Evolutionary conservation across 768 basidiomycete genomes (phyloP), one percentile per base, ranked within the genome.

Genomic region (Pulveroboletus frians): DNA sequence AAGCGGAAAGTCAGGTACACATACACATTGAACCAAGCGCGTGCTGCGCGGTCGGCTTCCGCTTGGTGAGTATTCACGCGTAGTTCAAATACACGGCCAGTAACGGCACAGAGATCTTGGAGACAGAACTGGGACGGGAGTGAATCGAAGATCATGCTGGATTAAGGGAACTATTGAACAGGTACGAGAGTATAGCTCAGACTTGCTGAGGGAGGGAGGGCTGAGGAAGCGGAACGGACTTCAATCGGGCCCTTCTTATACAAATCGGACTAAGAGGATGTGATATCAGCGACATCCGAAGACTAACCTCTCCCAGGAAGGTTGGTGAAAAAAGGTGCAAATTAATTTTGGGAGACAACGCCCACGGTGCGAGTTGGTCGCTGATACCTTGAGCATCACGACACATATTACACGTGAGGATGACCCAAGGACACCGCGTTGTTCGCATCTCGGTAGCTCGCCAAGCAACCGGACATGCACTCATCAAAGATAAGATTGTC

Each of bases 71-170:
- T 31, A 45, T 63, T 71, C 38, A 65, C 57, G 51, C 63, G 65
- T 54, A 71, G 58, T 47, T 72, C 68, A 51, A 60, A 72, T 52
- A 66, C 67, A 39, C 64, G 65, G 21, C 65, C 62, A 26, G 71
- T 69, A 26, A 72, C 68, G 31, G 68, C 65, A 18, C 59, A 59
- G 26, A 71, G 63, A 52, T 71, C 69, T 46, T 62, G 57, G 17
- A 71, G 65, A 44, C 60, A 60, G 56, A 71, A 72, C 30, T 70
- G 66, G 4, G 68, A 50, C 2, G 70, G 70, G 37, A 71, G 68
- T 21, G 66, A 41, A 43, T 64, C 55, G 43, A 59, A 57, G 46
- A 53, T 59, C 69, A 71, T 70, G 43, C 40, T 15, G 58, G 51
- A 52, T 39, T 53, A 63, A 35, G 43, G 34, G 39, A 39, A 54